A percentile compares a stretch with the other conserved stretches of the same genome.
Conservation (phyloP, 169 alveolate species). For the Toxoplasma gondii region DNA sequence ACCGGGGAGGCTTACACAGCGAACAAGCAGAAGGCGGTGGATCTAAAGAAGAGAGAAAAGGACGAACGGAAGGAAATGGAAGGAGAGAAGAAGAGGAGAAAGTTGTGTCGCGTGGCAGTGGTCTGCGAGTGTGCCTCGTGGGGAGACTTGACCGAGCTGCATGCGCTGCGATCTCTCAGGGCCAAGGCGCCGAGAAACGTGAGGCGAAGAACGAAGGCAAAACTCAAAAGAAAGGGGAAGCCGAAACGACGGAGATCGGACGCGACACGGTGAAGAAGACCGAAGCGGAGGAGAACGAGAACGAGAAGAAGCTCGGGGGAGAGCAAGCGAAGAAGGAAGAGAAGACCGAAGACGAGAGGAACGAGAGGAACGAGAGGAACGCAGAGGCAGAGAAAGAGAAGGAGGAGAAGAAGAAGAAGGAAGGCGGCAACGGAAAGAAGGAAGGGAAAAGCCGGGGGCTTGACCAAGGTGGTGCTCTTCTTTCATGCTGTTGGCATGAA, state of each 20-base stretch:
- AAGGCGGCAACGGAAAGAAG: background rate
- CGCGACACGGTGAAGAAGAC: too few relatives aligned
- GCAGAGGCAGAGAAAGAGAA: background rate
- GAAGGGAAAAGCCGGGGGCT: background rate
- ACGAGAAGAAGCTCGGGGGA: too few relatives aligned
- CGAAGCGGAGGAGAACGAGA: too few relatives aligned
- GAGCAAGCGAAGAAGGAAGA: too few relatives aligned
- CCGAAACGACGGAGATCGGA: too few relatives aligned
- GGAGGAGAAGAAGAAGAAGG: background rate
- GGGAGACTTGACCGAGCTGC: background rate
- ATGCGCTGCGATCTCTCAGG: background rate
- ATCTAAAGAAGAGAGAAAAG: too few relatives aligned
- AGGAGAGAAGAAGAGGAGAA: too few relatives aligned
- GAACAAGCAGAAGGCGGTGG: background rate
- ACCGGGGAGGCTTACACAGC: background rate
- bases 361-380: background rate
- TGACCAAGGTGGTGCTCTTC: background rate
- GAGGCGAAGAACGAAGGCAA: too few relatives aligned
- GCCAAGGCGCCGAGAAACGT: background rate
- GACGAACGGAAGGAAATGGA: too few relatives aligned
- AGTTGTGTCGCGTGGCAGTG: background rate
- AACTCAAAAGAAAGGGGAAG: too few relatives aligned
- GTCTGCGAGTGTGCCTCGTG: background rate
- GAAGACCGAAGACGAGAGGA: too few relatives aligned
- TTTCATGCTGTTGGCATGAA: slow-evolving; percentile 24